Evolutionary conservation across 2,329 filamentous ascomycete genomes (phyloP), one percentile per base, ranked within the genome.

Genomic region (Xylariaceae sp.): DNA sequence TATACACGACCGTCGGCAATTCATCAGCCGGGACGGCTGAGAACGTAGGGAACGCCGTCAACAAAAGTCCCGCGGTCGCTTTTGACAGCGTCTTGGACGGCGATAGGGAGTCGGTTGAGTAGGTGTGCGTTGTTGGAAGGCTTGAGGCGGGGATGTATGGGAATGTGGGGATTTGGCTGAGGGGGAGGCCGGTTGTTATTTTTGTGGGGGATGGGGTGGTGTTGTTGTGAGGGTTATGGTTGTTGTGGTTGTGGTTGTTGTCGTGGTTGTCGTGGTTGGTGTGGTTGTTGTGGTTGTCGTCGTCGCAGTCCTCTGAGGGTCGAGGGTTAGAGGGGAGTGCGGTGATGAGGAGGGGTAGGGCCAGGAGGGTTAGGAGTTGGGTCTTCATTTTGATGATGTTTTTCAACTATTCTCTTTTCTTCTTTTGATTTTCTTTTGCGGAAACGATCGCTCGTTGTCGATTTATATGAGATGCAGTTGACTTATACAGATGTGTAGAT

Each of bases 321-420:
- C 42, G 35, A 17, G 30, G 48, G 6, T 53, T 51, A 2, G 10
- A n/a, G 5, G 59, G 62, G 51, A 59, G 44, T 35, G 59, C 62
- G 35, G 59, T 51, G 45, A 51, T 50, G 34, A 49, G 49, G 2
- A 63, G 45, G 11, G 62, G 57, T 0, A 63, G 13, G 45, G 62
- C 62, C 59, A 49, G 50, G 30, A 63, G 51, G 4, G 59, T 55
- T 34, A 57, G 54, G 30, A 63, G n/a, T 58, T 59, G 57, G 30
- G 23, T 44, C 51, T 30, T 62, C 62, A 63, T 63, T 6, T 56
- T 63, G 1, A 18, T 18, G 17, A 18, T 2, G 17, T 18, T 2
- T 18, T 18, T 18, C 17, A 18, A 18, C 17, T 56, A 17, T 17
- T 39, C 37, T 11, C 48, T 50, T 11, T 6, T 17, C 9, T 23